These are phyloP conservation scores for Eucalyptus cloeziana DNA, from an alignment of 345 rosid species.

Conservation along the genomic window DNA sequence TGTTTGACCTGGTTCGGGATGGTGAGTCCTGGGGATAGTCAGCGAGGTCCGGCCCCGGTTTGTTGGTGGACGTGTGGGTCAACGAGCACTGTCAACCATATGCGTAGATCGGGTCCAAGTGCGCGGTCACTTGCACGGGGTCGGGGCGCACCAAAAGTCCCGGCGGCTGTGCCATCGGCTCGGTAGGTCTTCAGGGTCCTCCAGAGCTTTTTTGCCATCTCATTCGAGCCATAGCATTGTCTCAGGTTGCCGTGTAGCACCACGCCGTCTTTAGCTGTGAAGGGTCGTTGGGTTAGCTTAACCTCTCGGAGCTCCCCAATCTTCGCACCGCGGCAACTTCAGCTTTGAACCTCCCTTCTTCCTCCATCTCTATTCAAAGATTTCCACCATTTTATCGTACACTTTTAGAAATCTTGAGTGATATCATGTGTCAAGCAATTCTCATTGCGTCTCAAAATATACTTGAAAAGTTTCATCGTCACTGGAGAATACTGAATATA, in stretches of 20 bases:
- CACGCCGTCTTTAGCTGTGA: conserved; percentile 80
- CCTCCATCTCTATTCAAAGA: conserved; percentile 58
- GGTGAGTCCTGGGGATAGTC: conserved; percentile 92
- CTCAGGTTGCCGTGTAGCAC: conserved; percentile 76
- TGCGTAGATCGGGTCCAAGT: conserved; percentile 67
- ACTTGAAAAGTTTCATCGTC: not conserved
- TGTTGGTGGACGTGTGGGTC: conserved; percentile 76
- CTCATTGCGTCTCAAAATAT: not conserved
- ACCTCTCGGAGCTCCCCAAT: conserved; percentile 95
- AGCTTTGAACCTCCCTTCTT: conserved; percentile 77
- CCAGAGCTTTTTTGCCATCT: conserved; percentile 85
- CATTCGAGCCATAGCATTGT: conserved; percentile 71
- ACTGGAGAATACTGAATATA: not conserved
- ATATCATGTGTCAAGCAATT: not conserved
- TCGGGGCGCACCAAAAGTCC: conserved; percentile 82
- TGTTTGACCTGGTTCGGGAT: conserved; percentile 93
- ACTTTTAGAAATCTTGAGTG: not conserved
- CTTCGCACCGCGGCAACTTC: conserved; percentile 87
- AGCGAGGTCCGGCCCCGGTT: conserved; percentile 93
- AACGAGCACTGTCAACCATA: conserved; percentile 98
- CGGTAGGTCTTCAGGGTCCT: conserved; percentile 77
- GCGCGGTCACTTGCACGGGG: conserved; percentile 87
- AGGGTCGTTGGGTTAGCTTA: conserved; percentile 69
- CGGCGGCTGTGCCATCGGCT: conserved; percentile 71
- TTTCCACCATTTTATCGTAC: not conserved